Evolutionary conservation across 2,329 filamentous ascomycete genomes (phyloP).

Genomic region (Monilinia laxa): DNA sequence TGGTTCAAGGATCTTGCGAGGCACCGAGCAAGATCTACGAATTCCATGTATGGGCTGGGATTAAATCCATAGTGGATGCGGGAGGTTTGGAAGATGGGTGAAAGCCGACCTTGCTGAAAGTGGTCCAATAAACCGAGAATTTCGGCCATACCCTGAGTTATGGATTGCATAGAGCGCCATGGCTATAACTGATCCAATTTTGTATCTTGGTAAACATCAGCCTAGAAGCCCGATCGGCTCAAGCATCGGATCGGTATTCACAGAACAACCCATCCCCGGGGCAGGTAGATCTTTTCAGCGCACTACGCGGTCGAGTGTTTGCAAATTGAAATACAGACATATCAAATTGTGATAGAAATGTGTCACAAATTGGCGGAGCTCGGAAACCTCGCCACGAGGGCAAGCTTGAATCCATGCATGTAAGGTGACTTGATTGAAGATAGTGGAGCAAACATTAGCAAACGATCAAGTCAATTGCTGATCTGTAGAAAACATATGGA

Average conservation of each 20-base stretch:
- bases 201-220: conserved; percentile 6
- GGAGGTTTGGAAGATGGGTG: conserved; percentile 22
- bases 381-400: conserved; percentile 9
- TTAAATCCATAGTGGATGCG: conserved; percentile 22
- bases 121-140: conserved; percentile 8
- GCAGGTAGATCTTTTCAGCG: neutral
- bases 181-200: neutral
- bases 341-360: conserved; percentile 17
- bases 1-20: conserved; percentile 38
- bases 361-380: conserved; percentile 8
- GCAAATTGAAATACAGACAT: conserved; percentile 1
- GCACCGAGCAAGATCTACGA: conserved; percentile 36
- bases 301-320: conserved; percentile 3
- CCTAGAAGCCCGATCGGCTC: conserved; percentile 9
- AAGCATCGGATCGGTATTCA: conserved; percentile 9
- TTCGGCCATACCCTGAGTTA: neutral
- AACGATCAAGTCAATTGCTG: conserved; percentile 10
- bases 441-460: conserved; percentile 16
- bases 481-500: neutral
- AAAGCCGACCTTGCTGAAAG: conserved; percentile 7
- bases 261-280: neutral
- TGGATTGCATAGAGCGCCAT: conserved; percentile 3
- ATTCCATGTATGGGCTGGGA: conserved; percentile 18
- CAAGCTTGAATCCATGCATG: conserved; percentile 7
- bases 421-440: neutral